Conservation (phyloP, 805 yeast genomes). For the Spathaspora arborariae region DNA sequence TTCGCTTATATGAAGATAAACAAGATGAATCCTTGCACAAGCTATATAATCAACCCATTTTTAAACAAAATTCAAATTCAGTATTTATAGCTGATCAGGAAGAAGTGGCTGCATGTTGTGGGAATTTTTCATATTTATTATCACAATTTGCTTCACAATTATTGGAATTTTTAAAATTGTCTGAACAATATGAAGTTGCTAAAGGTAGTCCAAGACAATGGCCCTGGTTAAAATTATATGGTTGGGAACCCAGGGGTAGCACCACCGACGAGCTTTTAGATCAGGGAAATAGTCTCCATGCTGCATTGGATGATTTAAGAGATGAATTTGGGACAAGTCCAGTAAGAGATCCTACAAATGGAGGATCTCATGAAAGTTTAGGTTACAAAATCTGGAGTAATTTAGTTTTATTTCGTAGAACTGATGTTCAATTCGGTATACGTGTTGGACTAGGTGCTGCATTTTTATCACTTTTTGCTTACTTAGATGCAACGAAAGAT, state of each 20-base stretch:
- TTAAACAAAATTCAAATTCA: slow-evolving; percentile 30
- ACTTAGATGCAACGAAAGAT: slow-evolving; percentile 50
- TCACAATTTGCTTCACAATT: slow-evolving; percentile 62
- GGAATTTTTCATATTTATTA: slow-evolving; percentile 67
- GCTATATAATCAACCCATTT: slow-evolving; percentile 54
- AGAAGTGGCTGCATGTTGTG: slow-evolving; percentile 81
- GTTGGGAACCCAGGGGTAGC: slow-evolving; percentile 38
- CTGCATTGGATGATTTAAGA: slow-evolving; percentile 29
- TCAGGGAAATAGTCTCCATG: slow-evolving; percentile 24
- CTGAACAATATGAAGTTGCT: slow-evolving; percentile 38
- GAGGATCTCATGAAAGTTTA: neutral
- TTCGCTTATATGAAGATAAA: slow-evolving; percentile 51
- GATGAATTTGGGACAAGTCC: slow-evolving; percentile 17
- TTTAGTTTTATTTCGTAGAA: slow-evolving; percentile 50
- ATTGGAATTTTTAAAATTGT: slow-evolving; percentile 39
- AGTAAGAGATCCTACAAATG: neutral
- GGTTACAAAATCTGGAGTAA: slow-evolving; percentile 43
- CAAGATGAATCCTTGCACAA: slow-evolving; percentile 55
- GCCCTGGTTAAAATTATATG: slow-evolving; percentile 42
- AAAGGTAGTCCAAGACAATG: slow-evolving; percentile 30
- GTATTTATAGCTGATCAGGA: slow-evolving; percentile 59
- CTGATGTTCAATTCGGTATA: slow-evolving; percentile 74
- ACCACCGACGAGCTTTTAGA: slow-evolving; percentile 8
- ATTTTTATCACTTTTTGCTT: slow-evolving; percentile 63
- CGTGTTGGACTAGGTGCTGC: slow-evolving; percentile 78